Evolutionary conservation across 768 basidiomycete genomes (phyloP), one percentile per base, ranked within the genome.

Genomic region (Leccinellum rugosiceps): DNA sequence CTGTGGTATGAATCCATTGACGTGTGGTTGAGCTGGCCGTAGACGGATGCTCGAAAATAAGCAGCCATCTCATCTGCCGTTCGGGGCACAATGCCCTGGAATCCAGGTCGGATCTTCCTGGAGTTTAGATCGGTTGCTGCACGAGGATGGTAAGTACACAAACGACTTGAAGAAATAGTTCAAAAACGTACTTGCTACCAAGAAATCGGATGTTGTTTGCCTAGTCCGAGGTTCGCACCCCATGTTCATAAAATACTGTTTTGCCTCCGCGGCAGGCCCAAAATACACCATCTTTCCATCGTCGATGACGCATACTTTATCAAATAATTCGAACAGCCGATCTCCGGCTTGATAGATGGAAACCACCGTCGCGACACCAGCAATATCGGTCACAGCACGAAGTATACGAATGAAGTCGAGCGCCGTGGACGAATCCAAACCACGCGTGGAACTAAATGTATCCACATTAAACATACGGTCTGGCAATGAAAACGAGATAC

Each of bases 311-410:
- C 57, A 58, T 10, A 61, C 53, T 26, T 61, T 87, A 77, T 89
- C 86, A 63, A 89, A 94, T 44, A 79, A 75, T 21, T 80, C 57
- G 57, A 84, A 87, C 0, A 87, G 67, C 3, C 77, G 77, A 67
- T 92, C 89, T 51, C 86, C 86, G 8, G 89, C 92, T 71, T 94
- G 92, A 71, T 94, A 93, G 35, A 94, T 82, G 1, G 89, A 87
- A n/a, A 90, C 88, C 56, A 94, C 80, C 0, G 86, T 90, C 0
- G 86, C 75, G 17, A 70, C 58, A n/a, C 73, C 67, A 54, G 75
- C 75, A 3, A 79, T 74, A 63, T 90, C 84, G 0, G 88, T 88
- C 4, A 80, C 75, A 43, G 84, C 77, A 3, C 88, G 81, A 32
- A 92, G 75, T 1, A 85, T 82, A 46, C 78, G 83, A 47, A 84